phyloP scores from a whole-genome alignment of 2,329 filamentous ascomycete species.

The Claviceps cyperi region DNA sequence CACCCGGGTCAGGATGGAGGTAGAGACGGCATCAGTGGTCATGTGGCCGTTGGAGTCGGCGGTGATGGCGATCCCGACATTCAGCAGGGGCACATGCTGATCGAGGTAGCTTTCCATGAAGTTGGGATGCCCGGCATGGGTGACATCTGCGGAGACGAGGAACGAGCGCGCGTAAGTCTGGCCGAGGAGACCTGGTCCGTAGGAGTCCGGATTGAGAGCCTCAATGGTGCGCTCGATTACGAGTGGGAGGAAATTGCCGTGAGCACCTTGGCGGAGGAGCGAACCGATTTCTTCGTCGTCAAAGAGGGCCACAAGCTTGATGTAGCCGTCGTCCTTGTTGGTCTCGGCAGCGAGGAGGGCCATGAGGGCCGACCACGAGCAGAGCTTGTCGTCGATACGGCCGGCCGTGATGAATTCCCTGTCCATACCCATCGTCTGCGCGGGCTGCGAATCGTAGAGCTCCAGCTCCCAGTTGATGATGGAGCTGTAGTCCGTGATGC shows the following conservation, averaged over 20 bases:
- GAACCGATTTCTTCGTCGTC: constrained; percentile 96
- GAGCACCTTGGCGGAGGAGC: constrained; percentile 75
- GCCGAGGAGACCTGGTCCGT: constrained; percentile 49
- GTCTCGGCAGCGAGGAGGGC: constrained; percentile 56
- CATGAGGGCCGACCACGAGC: constrained; percentile 81
- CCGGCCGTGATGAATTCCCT: constrained; percentile 92
- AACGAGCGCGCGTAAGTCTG: constrained; percentile 87
- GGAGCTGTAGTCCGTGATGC: constrained; percentile 50
- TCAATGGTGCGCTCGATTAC: constrained; percentile 73
- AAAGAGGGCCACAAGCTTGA: constrained; percentile 88
- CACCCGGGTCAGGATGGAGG: constrained; percentile 63
- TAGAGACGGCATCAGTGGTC: constrained; percentile 83
- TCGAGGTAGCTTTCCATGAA: constrained; percentile 73
- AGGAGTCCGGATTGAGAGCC: constrained; percentile 37
- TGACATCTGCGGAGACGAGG: constrained; percentile 84
- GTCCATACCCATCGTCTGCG: constrained; percentile 68
- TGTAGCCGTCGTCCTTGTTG: constrained; percentile 45
- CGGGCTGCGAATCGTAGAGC: constrained; percentile 81
- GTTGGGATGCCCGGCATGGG: constrained; percentile 88
- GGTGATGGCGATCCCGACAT: constrained; percentile 69
- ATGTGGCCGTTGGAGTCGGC: constrained; percentile 87
- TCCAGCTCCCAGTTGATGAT: constrained; percentile 97
- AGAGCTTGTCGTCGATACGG: constrained; percentile 94
- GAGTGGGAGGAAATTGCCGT: constrained; percentile 72
- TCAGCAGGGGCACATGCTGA: constrained; percentile 75